Percentiles rank a stretch among this genome's conserved stretches.
Conservation (phyloP, 1,284 basidiomycete species). For the Papiliotrema fonsecae region DNA sequence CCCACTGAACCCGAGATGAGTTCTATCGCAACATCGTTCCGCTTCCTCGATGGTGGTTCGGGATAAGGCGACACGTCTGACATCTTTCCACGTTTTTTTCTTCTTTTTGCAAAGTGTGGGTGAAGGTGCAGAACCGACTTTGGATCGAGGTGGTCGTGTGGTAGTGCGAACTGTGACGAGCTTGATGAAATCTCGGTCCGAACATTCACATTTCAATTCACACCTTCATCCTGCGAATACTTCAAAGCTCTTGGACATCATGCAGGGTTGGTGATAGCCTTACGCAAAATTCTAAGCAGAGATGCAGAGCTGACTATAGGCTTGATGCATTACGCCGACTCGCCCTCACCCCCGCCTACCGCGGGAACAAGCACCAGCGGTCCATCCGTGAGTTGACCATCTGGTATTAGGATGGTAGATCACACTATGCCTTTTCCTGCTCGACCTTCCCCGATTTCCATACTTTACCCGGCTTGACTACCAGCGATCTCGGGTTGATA, state of each 20-base stretch:
- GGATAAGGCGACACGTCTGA: slow-evolving; percentile 19
- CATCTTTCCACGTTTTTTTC: slow-evolving; percentile 2
- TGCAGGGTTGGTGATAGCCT: slow-evolving; percentile 10
- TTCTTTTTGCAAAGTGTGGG: neutral
- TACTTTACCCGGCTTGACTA: neutral
- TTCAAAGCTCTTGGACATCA: too few relatives aligned
- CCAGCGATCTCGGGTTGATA: neutral
- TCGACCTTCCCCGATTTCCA: neutral
- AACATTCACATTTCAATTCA: neutral
- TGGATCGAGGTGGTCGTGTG: too few relatives aligned
- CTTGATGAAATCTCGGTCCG: neutral
- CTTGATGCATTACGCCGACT: slow-evolving; percentile 9
- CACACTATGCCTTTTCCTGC: slow-evolving; percentile 21
- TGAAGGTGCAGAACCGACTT: too few relatives aligned
- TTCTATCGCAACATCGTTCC: slow-evolving; percentile 43
- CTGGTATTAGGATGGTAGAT: slow-evolving; percentile 14
- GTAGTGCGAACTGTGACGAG: too few relatives aligned
- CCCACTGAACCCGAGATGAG: slow-evolving; percentile 48
- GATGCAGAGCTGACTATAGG: slow-evolving; percentile 8
- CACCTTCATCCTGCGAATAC: too few relatives aligned
- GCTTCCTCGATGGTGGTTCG: slow-evolving; percentile 29
- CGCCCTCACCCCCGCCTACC: slow-evolving; percentile 8
- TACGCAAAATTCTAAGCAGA: neutral
- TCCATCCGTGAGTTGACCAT: slow-evolving; percentile 24
- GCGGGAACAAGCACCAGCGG: neutral